Conservation (phyloP, 2,329 filamentous ascomycete genomes). For the Monilinia fructigena region DNA sequence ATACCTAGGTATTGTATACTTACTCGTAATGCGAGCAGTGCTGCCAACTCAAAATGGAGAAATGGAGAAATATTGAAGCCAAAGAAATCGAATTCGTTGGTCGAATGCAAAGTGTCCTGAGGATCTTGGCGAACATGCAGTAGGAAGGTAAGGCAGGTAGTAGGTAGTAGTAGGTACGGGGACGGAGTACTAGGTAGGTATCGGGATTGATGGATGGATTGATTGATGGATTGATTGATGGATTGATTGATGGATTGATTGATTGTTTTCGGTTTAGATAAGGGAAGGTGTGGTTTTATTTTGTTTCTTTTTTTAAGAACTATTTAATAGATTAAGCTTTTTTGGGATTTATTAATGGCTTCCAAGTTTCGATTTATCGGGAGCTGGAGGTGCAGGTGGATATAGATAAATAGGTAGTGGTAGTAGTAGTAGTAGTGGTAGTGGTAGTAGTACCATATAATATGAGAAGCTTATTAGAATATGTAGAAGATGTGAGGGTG, state of each 20-base stretch:
- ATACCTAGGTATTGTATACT: neutral
- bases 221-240: too few species aligned
- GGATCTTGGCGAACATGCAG: slow-evolving; percentile 17
- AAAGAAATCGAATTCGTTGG: slow-evolving; percentile 3
- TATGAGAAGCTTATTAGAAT: too few species aligned
- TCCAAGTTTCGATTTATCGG: neutral
- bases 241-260: too few species aligned
- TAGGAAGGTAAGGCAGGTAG: too few species aligned
- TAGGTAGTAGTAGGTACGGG: too few species aligned
- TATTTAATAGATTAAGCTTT: neutral
- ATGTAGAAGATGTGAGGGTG: too few species aligned
- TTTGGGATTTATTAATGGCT: neutral
- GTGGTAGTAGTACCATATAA: too few species aligned
- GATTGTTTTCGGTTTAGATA: slow-evolving; percentile 3
- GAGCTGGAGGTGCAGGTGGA: too few species aligned
- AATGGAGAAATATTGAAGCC: neutral
- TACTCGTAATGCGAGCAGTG: neutral
- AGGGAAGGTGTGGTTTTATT: slow-evolving; percentile 2
- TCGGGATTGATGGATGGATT: too few species aligned
- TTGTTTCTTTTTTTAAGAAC: slow-evolving; percentile 1
- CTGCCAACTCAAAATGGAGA: neutral
- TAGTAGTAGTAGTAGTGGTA: too few species aligned
- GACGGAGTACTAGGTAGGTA: too few species aligned
- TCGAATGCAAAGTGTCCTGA: slow-evolving; percentile 21
- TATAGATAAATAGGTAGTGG: too few species aligned